Evolutionary conservation across 306 rosid genomes (phyloP).

Genomic region (Herpetospermum pedunculosum): DNA sequence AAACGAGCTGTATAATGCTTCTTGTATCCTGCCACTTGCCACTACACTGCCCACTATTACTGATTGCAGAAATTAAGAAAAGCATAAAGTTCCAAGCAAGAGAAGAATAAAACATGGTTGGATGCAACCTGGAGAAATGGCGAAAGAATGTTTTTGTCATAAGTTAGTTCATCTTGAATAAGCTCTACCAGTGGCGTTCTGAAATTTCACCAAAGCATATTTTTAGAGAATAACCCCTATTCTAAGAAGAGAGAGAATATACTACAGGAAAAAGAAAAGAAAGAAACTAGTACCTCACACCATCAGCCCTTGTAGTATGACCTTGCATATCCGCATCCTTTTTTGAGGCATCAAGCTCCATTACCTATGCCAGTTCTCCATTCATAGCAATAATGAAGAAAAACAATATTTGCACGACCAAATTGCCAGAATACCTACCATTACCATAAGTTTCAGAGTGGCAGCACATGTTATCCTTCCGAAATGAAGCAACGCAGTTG

Average conservation of each 20-base stretch:
- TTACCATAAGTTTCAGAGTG: conserved; percentile 43
- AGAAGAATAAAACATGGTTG: conserved; percentile 3
- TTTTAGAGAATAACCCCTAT: not conserved
- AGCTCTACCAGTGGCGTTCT: conserved; percentile 70
- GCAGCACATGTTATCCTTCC: conserved; percentile 41
- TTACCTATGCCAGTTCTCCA: conserved; percentile 35
- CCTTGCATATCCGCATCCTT: conserved; percentile 56
- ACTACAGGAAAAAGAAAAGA: not conserved
- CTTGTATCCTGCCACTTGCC: not conserved
- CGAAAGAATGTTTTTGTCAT: conserved; percentile 35
- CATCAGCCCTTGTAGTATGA: conserved; percentile 60
- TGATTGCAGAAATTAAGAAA: not conserved
- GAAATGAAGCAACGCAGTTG: conserved; percentile 46
- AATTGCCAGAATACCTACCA: conserved; percentile 31
- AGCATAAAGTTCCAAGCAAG: not conserved
- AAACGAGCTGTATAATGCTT: not conserved
- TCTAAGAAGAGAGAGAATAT: not conserved
- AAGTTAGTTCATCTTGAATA: conserved; percentile 68
- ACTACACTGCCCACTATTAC: not conserved
- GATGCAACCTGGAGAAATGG: conserved; percentile 63
- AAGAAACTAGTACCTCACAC: conserved; percentile 44
- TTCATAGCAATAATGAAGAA: conserved; percentile 16
- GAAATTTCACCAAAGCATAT: conserved; percentile 16
- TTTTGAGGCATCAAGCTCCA: conserved; percentile 70
- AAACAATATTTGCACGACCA: conserved; percentile 4